phyloP scores from a whole-genome alignment of 139 green algal species.

The Monoraphidium neglectum region DNA sequence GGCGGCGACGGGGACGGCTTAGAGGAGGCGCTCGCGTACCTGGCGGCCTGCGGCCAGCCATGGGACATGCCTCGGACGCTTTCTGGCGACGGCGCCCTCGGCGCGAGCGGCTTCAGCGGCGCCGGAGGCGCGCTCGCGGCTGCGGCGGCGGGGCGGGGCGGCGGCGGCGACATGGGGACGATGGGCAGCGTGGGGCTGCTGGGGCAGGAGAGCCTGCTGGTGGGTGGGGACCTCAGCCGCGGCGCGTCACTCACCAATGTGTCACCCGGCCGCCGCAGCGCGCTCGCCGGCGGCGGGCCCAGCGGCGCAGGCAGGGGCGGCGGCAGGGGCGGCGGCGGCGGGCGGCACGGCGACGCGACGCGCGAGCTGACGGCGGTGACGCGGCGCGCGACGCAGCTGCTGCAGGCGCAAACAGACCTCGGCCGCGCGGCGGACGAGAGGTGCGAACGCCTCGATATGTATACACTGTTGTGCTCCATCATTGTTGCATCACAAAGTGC shows the following conservation, averaged over 20 bases:
- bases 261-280: too few species aligned
- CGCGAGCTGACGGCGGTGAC: conserved; percentile 44
- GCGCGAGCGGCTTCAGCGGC: too few species aligned
- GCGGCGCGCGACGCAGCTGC: conserved; percentile 51
- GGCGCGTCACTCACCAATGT: conserved; percentile 4
- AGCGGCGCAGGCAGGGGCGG: neutral
- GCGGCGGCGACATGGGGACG: too few species aligned
- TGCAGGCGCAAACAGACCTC: conserved; percentile 62
- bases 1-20: conserved; percentile 26
- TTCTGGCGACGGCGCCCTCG: neutral
- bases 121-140: too few species aligned
- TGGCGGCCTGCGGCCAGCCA: conserved; percentile 38
- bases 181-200: conserved; percentile 2
- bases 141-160: too few species aligned
- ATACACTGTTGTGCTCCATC: too few species aligned
- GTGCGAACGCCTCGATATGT: too few species aligned
- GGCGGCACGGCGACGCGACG: conserved; percentile 25
- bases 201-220: conserved; percentile 17
- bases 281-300: too few species aligned
- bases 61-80: conserved; percentile 5
- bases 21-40: conserved; percentile 52
- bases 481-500: too few species aligned
- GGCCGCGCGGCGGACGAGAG: conserved; percentile 46
- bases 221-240: neutral
- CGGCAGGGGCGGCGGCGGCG: too few species aligned